Evolutionary conservation across 2,329 filamentous ascomycete genomes (phyloP).

Genomic region (Mollisiaceae sp.): DNA sequence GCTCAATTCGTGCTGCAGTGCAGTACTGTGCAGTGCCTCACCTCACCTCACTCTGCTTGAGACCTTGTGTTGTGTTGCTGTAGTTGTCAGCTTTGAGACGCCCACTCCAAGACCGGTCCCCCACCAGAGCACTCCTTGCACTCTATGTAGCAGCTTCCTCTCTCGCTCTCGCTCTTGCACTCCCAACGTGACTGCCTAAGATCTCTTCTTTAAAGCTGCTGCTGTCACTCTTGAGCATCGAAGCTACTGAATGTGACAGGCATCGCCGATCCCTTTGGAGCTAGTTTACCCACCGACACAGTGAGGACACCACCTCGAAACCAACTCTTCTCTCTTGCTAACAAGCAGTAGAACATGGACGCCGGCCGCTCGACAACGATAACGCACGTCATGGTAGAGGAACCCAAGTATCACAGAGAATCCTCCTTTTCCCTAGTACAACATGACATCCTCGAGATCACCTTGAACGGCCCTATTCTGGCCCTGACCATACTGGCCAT

Average conservation of each 20-base stretch:
- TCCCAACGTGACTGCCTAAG: conserved; percentile 33
- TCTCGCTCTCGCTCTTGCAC: conserved; percentile 20
- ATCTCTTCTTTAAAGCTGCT: conserved; percentile 34
- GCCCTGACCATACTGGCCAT: conserved; percentile 57
- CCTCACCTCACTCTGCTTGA: conserved; percentile 31
- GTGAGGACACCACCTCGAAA: conserved; percentile 55
- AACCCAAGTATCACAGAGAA: conserved; percentile 29
- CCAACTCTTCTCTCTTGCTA: conserved; percentile 75
- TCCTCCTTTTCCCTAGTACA: conserved; percentile 33
- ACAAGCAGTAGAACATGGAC: conserved; percentile 28
- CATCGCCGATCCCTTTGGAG: conserved; percentile 52
- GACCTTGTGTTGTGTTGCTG: conserved; percentile 31
- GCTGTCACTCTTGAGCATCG: conserved; percentile 34
- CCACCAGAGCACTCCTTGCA: background rate
- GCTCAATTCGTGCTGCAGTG: conserved; percentile 33
- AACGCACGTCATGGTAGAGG: conserved; percentile 27
- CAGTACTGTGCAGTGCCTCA: conserved; percentile 31
- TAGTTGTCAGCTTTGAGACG: conserved; percentile 28
- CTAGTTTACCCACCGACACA: conserved; percentile 66
- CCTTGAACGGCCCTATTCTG: conserved; percentile 38
- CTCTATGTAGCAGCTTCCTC: conserved; percentile 9
- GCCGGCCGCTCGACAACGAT: conserved; percentile 23
- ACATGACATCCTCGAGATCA: conserved; percentile 38
- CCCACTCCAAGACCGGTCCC: conserved; percentile 13
- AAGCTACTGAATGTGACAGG: conserved; percentile 39